These are phyloP conservation scores for Gnaphalium uliginosum DNA, from an alignment of 129 eudicot species.

Conservation along the genomic window DNA sequence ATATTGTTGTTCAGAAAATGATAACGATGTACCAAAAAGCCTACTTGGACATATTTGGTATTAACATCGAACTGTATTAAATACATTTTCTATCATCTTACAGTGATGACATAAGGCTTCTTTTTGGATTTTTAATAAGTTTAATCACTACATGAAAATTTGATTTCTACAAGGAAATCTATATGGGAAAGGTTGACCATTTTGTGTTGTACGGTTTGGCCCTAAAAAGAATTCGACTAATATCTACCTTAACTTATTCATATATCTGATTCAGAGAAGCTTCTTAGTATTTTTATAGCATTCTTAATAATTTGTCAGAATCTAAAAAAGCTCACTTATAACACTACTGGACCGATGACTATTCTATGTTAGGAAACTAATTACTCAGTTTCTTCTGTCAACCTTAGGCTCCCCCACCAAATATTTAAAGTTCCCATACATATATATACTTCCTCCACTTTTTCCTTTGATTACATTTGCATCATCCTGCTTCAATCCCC, in stretches of 20 bases:
- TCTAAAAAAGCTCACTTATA: constrained; percentile 16
- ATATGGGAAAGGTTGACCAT: constrained; percentile 5
- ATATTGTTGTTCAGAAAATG: background rate
- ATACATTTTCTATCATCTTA: background rate
- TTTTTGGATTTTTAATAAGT: background rate
- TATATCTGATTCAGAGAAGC: background rate
- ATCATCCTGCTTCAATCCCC: background rate
- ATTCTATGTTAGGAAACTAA: constrained; percentile 16
- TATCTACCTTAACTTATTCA: background rate
- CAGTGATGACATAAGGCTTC: background rate
- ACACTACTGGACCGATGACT: constrained; percentile 21
- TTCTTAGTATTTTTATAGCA: background rate
- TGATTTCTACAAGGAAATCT: background rate
- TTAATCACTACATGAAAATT: background rate
- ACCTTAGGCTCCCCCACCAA: constrained; percentile 13
- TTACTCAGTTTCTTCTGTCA: constrained; percentile 32
- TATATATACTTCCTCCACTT: background rate
- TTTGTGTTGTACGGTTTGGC: background rate
- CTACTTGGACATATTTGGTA: too few species aligned
- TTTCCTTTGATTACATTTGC: background rate
- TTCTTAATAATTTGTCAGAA: background rate
- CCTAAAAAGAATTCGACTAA: background rate
- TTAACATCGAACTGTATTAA: background rate
- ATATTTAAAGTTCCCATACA: too few species aligned
- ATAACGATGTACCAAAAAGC: background rate